Percentiles rank a stretch among this genome's conserved stretches.
Evolutionary conservation across 2,329 filamentous ascomycete species (phyloP).

Genomic region (Elsinoe fawcettii): DNA sequence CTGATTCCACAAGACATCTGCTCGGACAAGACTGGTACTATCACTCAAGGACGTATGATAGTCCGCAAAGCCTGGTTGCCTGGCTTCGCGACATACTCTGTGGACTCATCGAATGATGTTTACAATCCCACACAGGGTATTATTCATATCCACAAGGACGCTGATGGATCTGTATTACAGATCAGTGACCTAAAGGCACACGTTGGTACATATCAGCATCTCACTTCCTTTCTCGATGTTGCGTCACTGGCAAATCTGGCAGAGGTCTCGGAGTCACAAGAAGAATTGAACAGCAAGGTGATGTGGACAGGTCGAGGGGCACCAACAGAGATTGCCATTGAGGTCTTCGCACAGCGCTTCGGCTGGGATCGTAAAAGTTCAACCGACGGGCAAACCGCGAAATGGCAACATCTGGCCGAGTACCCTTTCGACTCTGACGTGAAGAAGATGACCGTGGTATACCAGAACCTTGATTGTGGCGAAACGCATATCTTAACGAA

Average conservation of each 20-base stretch:
- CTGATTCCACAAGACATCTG: no score
- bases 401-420: slow-evolving; percentile 57
- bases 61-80: slow-evolving; percentile 56
- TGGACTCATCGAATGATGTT: no score
- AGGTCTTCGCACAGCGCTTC: slow-evolving; percentile 65
- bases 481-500: slow-evolving; percentile 64
- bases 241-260: slow-evolving; percentile 60
- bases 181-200: no score
- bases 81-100: slow-evolving; percentile 49
- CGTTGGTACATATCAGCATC: no score
- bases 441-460: slow-evolving; percentile 68
- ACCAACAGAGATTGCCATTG: slow-evolving; percentile 66
- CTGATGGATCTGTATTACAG: no score
- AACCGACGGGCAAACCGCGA: slow-evolving; percentile 41
- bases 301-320: slow-evolving; percentile 59
- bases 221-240: slow-evolving; percentile 57
- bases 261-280: no score
- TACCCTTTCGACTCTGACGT: slow-evolving; percentile 67
- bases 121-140: no score
- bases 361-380: slow-evolving; percentile 51
- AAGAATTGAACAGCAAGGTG: slow-evolving; percentile 44
- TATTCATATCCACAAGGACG: no score
- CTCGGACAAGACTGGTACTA: slow-evolving; percentile 62
- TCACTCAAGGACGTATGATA: slow-evolving; percentile 51
- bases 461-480: slow-evolving; percentile 45